These are phyloP conservation scores for Puccinellia tenuiflora DNA, from an alignment of 176 grass and related monocot species.

Conservation along the genomic window DNA sequence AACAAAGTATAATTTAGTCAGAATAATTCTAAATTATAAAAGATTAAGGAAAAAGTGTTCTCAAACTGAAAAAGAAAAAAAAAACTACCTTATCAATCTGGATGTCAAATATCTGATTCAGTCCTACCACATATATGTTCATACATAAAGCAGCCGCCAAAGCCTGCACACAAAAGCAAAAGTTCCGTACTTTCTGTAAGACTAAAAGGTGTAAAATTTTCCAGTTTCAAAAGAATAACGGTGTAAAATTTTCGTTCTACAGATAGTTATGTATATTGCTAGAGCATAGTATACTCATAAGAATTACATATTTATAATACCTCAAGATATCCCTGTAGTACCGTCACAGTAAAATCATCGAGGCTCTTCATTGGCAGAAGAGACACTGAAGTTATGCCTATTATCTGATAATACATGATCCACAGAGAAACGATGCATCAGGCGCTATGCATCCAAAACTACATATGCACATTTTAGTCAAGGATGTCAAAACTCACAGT, in stretches of 20 bases:
- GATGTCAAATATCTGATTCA: slow-evolving; percentile 82
- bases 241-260: background rate
- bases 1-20: background rate
- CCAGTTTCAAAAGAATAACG: too few species aligned
- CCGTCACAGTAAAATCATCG: slow-evolving; percentile 42
- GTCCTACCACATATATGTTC: slow-evolving; percentile 83
- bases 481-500: slow-evolving; percentile 43
- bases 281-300: background rate
- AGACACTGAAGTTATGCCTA: slow-evolving; percentile 73
- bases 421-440: background rate
- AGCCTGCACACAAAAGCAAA: slow-evolving; percentile 36
- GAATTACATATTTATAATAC: slow-evolving; percentile 13
- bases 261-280: background rate
- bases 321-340: slow-evolving; percentile 51
- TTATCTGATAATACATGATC: slow-evolving; percentile 38
- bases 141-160: slow-evolving; percentile 64
- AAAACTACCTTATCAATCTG: slow-evolving; percentile 66
- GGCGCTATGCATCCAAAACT: background rate
- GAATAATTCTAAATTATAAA: background rate
- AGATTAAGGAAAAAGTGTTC: background rate
- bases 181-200: too few species aligned
- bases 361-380: slow-evolving; percentile 54
- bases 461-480: background rate
- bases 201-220: background rate
- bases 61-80: background rate